These are phyloP conservation scores for Phytopythium cucurbitacearum DNA, from an alignment of 352 stramenopile genomes.

Conservation along the genomic window DNA sequence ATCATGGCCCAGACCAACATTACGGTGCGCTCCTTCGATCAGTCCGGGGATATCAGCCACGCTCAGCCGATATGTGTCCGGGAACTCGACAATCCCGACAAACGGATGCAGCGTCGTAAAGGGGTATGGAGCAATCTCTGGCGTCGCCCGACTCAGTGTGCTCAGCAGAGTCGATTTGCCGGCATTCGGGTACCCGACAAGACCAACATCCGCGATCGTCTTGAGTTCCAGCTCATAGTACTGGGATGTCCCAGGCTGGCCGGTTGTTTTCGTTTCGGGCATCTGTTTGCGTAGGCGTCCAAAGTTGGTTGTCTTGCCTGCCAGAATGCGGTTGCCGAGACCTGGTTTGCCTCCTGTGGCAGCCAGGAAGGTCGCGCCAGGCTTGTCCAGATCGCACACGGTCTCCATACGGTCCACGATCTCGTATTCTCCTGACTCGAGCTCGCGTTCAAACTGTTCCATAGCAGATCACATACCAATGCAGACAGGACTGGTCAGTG, in stretches of 20 bases:
- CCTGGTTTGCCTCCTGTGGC: constrained; percentile 80
- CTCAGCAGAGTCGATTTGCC: constrained; percentile 96
- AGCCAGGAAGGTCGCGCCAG: constrained; percentile 64
- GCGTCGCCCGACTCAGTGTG: constrained; percentile 89
- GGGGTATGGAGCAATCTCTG: constrained; percentile 95
- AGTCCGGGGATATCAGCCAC: constrained; percentile 88
- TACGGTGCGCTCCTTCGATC: constrained; percentile 91
- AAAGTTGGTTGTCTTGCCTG: constrained; percentile 79
- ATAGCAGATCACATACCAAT: not conserved
- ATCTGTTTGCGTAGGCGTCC: constrained; percentile 82
- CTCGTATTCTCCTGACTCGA: constrained; percentile 74
- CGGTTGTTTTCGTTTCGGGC: constrained; percentile 72
- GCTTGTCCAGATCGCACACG: constrained; percentile 73
- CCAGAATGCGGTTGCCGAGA: constrained; percentile 81
- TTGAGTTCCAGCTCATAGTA: constrained; percentile 98
- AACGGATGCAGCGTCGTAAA: constrained; percentile 98
- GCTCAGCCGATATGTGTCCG: constrained; percentile 90
- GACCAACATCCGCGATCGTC: constrained; percentile 96
- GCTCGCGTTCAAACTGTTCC: constrained; percentile 58
- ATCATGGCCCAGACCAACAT: constrained; percentile 96
- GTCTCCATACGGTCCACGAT: constrained; percentile 77
- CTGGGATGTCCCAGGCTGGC: constrained; percentile 89
- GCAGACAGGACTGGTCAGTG: not conserved
- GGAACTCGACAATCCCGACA: constrained; percentile 94
- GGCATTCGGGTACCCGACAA: constrained; percentile 99